phyloP scores from a whole-genome alignment of 2,329 filamentous ascomycete genomes.

The Arthrobotrys iridis region DNA sequence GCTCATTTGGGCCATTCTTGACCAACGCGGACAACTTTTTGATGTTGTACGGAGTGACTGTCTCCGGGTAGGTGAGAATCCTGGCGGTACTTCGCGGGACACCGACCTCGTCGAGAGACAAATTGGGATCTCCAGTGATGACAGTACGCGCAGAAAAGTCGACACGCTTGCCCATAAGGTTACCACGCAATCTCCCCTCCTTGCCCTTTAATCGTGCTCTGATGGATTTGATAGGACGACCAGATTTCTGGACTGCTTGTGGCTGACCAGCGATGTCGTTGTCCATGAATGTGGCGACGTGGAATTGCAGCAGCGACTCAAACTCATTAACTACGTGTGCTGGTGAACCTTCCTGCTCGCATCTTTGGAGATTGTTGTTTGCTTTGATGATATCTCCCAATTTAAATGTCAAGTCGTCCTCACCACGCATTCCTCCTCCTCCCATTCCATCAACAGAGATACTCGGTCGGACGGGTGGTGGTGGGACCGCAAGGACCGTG shows the following conservation, averaged over 20 bases:
- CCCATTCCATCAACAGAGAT: constrained; percentile 96
- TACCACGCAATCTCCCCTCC: constrained; percentile 95
- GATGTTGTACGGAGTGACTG: constrained; percentile 97
- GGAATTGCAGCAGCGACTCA: constrained; percentile 90
- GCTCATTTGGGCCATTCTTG: constrained; percentile 90
- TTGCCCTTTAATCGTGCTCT: constrained; percentile 98
- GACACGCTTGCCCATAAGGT: constrained; percentile 99
- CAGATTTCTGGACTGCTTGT: constrained; percentile 94
- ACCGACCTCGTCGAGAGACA: constrained; percentile 96
- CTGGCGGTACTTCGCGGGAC: constrained; percentile 92
- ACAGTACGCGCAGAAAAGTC: constrained; percentile 99
- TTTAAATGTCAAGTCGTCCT: constrained; percentile 99
- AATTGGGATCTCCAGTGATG: constrained; percentile 97
- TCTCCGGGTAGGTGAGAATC: constrained; percentile 94
- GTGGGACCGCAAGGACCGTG: constrained; percentile 92
- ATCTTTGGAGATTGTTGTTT: constrained; percentile 92
- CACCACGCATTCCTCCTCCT: constrained; percentile 83
- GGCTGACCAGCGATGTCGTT: constrained; percentile 98
- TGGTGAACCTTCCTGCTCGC: constrained; percentile 88
- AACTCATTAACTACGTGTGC: constrained; percentile 92
- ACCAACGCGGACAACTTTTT: constrained; percentile 88
- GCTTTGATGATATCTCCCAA: constrained; percentile 97
- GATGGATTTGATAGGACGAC: constrained; percentile 94
- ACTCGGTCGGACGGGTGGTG: constrained; percentile 93
- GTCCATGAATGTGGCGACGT: constrained; percentile 99